A percentile compares a stretch with the other conserved stretches of the same genome.
Conservation (phyloP, 495 filamentous ascomycete genomes). For the Aspergillus heteromorphus region DNA sequence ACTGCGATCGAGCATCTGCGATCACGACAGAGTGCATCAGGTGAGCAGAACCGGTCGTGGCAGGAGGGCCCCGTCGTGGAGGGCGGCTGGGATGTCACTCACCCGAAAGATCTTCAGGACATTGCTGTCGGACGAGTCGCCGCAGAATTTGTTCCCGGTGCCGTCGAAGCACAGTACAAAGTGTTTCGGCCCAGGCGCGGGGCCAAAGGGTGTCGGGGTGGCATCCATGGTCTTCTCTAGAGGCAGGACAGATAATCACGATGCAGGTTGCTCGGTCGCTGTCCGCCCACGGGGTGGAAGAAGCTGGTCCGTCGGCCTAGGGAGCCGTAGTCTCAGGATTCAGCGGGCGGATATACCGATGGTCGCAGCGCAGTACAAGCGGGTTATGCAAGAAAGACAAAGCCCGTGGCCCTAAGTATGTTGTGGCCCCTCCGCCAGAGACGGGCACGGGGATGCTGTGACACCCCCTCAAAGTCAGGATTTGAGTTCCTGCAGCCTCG, state of each 20-base stretch:
- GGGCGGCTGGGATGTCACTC: constrained; percentile 15
- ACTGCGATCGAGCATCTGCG: constrained; percentile 51
- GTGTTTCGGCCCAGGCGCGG: constrained; percentile 34
- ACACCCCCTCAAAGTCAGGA: not conserved
- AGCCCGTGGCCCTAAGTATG: not conserved
- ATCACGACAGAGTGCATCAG: not conserved
- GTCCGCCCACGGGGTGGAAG: not conserved
- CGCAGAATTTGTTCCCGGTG: constrained; percentile 81
- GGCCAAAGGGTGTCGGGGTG: constrained; percentile 9
- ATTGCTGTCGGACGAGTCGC: constrained; percentile 78
- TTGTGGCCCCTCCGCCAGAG: not conserved
- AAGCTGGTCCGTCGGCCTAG: not conserved
- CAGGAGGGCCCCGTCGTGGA: not conserved
- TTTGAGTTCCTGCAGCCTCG: constrained; percentile 20
- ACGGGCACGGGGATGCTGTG: not conserved
- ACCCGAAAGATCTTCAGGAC: constrained; percentile 79
- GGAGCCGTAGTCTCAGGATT: not conserved
- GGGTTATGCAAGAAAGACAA: not conserved
- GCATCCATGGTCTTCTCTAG: constrained; percentile 12
- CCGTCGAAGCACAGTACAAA: constrained; percentile 86
- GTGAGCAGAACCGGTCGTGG: not conserved
- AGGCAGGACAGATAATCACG: not conserved
- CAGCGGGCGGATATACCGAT: not conserved
- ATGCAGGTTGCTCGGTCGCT: not conserved
- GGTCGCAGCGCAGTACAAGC: not conserved